Percentiles rank a stretch among this genome's conserved stretches.
Evolutionary conservation across 768 basidiomycete genomes (phyloP).

Genomic region (Tylopilus sp.): DNA sequence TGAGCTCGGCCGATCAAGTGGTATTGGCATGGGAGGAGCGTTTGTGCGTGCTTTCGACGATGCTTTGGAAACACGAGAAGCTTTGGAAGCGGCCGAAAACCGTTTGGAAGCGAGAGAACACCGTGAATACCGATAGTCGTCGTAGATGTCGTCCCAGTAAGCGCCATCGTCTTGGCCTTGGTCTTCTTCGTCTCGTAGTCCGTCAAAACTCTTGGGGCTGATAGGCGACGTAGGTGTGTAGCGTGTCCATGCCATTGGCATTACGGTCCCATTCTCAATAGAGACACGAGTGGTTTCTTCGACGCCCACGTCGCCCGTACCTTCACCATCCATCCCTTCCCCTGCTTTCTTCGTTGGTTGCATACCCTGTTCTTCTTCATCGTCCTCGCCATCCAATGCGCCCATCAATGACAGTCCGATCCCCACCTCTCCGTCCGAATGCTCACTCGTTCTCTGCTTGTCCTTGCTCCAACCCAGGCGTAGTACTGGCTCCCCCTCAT

Average conservation of each 20-base stretch:
- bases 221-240: slow-evolving; percentile 27
- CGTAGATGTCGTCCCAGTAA: slow-evolving; percentile 79
- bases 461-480: background rate
- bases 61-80: slow-evolving; percentile 22
- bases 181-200: slow-evolving; percentile 7
- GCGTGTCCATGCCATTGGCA: slow-evolving; percentile 28
- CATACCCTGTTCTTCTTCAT: slow-evolving; percentile 1
- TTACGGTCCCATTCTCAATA: slow-evolving; percentile 1
- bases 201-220: background rate
- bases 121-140: slow-evolving; percentile 73
- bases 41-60: slow-evolving; percentile 24
- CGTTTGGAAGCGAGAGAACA: slow-evolving; percentile 45
- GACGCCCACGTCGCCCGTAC: slow-evolving; percentile 3
- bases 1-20: slow-evolving; percentile 19
- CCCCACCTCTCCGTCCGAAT: slow-evolving; percentile 59
- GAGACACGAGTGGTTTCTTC: background rate
- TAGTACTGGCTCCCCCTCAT: slow-evolving; percentile 9
- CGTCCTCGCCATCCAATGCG: slow-evolving; percentile 38
- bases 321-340: background rate
- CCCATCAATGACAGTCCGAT: slow-evolving; percentile 69
- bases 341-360: slow-evolving; percentile 5
- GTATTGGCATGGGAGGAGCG: slow-evolving; percentile 26
- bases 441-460: slow-evolving; percentile 19
- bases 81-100: slow-evolving; percentile 16
- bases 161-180: slow-evolving; percentile 30